Evolutionary conservation across 2,329 filamentous ascomycete genomes (phyloP), one percentile per base, ranked within the genome.

Genomic region (Diaporthe citrichinensis): DNA sequence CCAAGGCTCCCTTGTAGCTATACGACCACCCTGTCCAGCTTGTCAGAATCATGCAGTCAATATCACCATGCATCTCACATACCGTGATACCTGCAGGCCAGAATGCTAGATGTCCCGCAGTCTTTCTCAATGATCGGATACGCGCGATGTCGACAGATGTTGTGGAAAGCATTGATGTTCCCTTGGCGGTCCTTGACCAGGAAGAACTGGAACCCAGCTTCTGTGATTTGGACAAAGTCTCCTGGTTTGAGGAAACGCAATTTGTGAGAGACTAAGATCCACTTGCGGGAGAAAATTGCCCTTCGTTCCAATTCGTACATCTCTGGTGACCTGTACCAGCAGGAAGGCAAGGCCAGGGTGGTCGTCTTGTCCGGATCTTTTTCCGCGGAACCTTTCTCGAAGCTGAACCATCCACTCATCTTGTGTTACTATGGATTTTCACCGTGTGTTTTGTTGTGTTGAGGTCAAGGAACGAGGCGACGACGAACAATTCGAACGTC

Each of bases 261-360:
- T 3, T 72, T 72, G 73, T 86, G 85, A 25, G 80, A 80, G 15
- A 84, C 76, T 28, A 82, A 81, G 8, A 85, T 75, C 84, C 84
- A 86, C 68, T 80, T 81, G 80, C 83, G 80, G 0, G 82, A 84
- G 78, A 87, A 87, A 59, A 87, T 84, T n/a, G 86, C 84, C 9
- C 85, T 82, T 23, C 85, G 79, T 74, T 87, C 86, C 12, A 87
- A 81, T 76, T 86, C 82, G 77, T 86, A 88, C 80, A 86, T 83
- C 39, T 82, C 83, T 28, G 80, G 78, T 14, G 81, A 84, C 41
- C 81, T 82, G 78, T 86, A 87, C 85, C 85, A 87, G n/a, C n/a
- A 10, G 25, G 61, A 67, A 2, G 61, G 61, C 28, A 67, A 17
- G 20, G 61, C 41, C 8, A 14, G 39, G 6, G 44, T 9, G 9